Evolutionary conservation across 345 rosid genomes (phyloP), one percentile per base, ranked within the genome.

Genomic region (Ceriops decandra): DNA sequence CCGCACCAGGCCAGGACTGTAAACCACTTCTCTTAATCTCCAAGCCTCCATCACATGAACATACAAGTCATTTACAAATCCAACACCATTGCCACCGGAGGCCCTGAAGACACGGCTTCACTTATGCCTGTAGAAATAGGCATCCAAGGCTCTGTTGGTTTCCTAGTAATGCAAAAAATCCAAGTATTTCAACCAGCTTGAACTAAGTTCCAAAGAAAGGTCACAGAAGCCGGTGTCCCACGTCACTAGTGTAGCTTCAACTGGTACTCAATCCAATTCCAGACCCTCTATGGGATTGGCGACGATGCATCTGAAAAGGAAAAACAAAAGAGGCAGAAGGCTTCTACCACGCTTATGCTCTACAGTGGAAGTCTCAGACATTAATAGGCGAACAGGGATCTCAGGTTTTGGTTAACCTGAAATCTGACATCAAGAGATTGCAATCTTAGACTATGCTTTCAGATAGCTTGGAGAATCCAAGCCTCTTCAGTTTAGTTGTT

Each of bases 401-500:
- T 78, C 88, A 51, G 76, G 82, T 2, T 79, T 79, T 62, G 66
- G 68, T 62, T 88, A 82, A 70, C 79, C 84, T 84, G 74, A 83
- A 84, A 56, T 81, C 84, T 42, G 87, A 86, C 28, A 71, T 66
- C 53, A 83, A 83, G 73, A 83, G 76, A 58, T 60, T 75, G 79
- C 82, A 74, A 64, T 72, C 73, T 77, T 88, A 95, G 78, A 77
- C 57, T 70, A 84, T 74, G 76, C 89, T 90, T 70, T 91, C 87
- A 0, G 86, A 85, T 64, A 95, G 91, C 81, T 91, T 95, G 24
- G 99, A 90, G 87, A 91, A 95, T 59, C 97, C 86, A 64, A 91
- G 96, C 82, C 91, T 95, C 86, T 83, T 95, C 79, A 95, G 93
- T 69, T 83, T 84, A 66, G 72, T 90, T 16, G 95, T 83, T 72